Base-by-base conservation (phyloP, 2,329 filamentous ascomycete species). In the Aaosphaeria pasadenensis region DNA sequence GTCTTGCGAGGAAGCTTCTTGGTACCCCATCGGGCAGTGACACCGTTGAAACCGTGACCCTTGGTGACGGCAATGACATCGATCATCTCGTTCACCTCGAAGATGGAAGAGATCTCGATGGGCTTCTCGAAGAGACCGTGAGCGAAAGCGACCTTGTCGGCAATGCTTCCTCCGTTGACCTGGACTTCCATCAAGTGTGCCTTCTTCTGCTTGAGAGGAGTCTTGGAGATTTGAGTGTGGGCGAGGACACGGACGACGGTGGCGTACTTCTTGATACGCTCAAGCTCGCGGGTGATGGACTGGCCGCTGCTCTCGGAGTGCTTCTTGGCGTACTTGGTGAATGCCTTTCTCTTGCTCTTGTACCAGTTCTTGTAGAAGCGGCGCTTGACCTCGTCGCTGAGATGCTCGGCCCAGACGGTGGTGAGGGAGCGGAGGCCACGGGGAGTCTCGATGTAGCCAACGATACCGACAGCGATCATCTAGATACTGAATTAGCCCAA, bases 351-450 rank as follows among this genome's bases (percentile, higher is more conserved):
- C 91, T 99, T 99, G 85, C 86, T 91, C 88, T 96, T 96, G 89
- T 99, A 99, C 94, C 94, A 99, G 88, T 99, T 99, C 91, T 97
- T 97, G 89, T 99, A 99, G 90, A 99, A 99, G 75, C 94, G 89
- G 73, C 94, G 89, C 88, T 96, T 96, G 78, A 99, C 75, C 82
- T 97, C 94, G 78, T 99, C 94, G 80, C 88, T 89, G 78, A 99
- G 79, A 78, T 99, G 94, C 86, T 97, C 94, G 73, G 94, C 94
- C 94, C 94, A 99, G 76, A 99, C 90, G 74, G 94, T 97, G 77
- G 91, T 96, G 78, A 99, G 91, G 64, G 94, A 99, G 77, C 94
- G 92, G 72, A 99, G 91, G 81, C 94, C 94, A 72, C 94, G 94
- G 77, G 94, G 94, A 74, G 94, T 99, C 85, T 99, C 94, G 79